Evolutionary conservation across 2,329 filamentous ascomycete species (phyloP).

Genomic region (Zopfia rhizophila): DNA sequence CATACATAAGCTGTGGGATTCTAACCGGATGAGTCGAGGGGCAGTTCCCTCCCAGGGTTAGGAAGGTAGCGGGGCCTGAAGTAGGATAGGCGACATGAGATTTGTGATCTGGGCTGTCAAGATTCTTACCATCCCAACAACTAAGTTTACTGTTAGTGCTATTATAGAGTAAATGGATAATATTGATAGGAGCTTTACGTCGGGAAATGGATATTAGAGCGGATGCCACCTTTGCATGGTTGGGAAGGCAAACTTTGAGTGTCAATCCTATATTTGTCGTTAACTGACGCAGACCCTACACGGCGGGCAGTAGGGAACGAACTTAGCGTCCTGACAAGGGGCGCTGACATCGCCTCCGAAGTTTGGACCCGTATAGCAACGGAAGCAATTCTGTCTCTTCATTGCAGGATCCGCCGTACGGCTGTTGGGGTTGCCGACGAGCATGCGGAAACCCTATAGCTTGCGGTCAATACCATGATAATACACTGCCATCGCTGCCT

Average conservation of each 20-base stretch:
- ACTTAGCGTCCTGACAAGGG: slow-evolving; percentile 9
- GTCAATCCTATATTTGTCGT: slow-evolving; percentile 22
- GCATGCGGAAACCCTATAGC: slow-evolving; percentile 56
- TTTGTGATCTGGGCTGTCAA: slow-evolving; percentile 64
- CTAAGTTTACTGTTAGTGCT: slow-evolving; percentile 3
- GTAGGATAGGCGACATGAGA: slow-evolving; percentile 58
- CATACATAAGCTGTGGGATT: slow-evolving; percentile 58
- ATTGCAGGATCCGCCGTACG: slow-evolving; percentile 23
- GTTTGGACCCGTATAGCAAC: slow-evolving; percentile 59
- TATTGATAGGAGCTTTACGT: slow-evolving; percentile 24
- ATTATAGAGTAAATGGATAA: background rate
- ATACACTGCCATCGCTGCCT: background rate
- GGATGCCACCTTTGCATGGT: slow-evolving; percentile 39
- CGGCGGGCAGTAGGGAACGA: background rate
- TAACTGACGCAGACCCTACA: too few relatives aligned
- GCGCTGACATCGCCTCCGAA: slow-evolving; percentile 48
- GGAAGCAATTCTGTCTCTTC: slow-evolving; percentile 55
- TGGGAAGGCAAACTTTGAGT: slow-evolving; percentile 29
- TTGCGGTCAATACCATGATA: background rate
- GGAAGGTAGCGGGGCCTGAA: slow-evolving; percentile 32
- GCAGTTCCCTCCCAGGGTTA: slow-evolving; percentile 46
- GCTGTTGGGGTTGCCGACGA: slow-evolving; percentile 51
- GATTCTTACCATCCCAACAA: slow-evolving; percentile 58
- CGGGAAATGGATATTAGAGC: slow-evolving; percentile 41
- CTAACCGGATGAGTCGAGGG: slow-evolving; percentile 55